Conservation (phyloP, 2,329 filamentous ascomycete genomes). For the Aureobasidium sp. region DNA sequence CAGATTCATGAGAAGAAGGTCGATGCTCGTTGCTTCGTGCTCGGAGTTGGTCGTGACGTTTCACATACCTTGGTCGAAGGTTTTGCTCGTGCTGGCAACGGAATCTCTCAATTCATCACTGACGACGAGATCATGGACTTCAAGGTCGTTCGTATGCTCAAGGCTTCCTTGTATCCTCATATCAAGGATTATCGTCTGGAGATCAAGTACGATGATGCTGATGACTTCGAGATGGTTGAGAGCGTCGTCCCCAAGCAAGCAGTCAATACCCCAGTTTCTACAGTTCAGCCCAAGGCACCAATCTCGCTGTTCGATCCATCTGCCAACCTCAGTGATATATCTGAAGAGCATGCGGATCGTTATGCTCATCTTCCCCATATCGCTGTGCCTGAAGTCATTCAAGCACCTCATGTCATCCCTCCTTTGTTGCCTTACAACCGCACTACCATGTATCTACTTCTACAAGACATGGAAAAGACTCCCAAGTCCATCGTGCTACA, state of each 20-base stretch:
- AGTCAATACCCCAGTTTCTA: background rate
- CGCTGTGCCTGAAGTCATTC: slow-evolving; percentile 62
- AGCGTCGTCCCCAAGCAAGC: slow-evolving; percentile 31
- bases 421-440: slow-evolving; percentile 73
- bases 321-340: slow-evolving; percentile 46
- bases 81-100: slow-evolving; percentile 63
- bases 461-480: slow-evolving; percentile 52
- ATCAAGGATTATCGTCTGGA: slow-evolving; percentile 70
- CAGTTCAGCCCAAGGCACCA: slow-evolving; percentile 31
- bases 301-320: slow-evolving; percentile 68
- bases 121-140: slow-evolving; percentile 71
- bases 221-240: slow-evolving; percentile 71
- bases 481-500: slow-evolving; percentile 60
- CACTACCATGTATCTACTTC: slow-evolving; percentile 70
- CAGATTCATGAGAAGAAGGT: slow-evolving; percentile 44
- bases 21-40: slow-evolving; percentile 60
- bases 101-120: slow-evolving; percentile 67
- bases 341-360: slow-evolving; percentile 37
- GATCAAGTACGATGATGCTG: slow-evolving; percentile 59
- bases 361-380: slow-evolving; percentile 62
- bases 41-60: slow-evolving; percentile 61
- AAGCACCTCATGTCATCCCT: slow-evolving; percentile 70
- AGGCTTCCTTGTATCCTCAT: slow-evolving; percentile 73
- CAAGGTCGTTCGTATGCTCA: slow-evolving; percentile 79
- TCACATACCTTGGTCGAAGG: slow-evolving; percentile 66